phyloP scores from a whole-genome alignment of 2,329 filamentous ascomycete genomes.

The Neodidymelliopsis sp. region DNA sequence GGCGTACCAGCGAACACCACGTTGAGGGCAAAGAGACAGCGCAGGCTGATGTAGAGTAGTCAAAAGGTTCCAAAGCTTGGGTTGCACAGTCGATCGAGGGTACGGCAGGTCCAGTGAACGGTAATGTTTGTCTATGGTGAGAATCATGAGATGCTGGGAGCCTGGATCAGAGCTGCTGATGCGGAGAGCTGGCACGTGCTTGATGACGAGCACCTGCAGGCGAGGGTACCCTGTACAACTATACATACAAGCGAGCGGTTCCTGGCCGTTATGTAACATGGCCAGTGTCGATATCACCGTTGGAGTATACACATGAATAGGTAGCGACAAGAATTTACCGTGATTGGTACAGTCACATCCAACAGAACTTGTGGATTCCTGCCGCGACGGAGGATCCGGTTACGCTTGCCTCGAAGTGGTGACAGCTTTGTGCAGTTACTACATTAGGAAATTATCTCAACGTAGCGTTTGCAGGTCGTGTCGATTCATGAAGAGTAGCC shows the following conservation, averaged over 20 bases:
- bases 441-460: not conserved
- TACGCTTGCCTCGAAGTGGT: not conserved
- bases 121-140: no score
- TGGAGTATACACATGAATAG: no score
- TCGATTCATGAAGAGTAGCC: not conserved
- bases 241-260: not conserved
- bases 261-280: not conserved
- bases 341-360: no score
- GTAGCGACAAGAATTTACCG: no score
- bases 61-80: not conserved
- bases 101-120: not conserved
- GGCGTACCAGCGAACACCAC: not conserved
- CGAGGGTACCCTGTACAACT: conserved; percentile 6
- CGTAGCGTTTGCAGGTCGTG: not conserved
- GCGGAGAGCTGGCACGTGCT: conserved; percentile 31
- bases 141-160: conserved; percentile 14
- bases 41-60: not conserved
- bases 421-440: not conserved
- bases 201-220: conserved; percentile 12
- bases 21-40: not conserved
- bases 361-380: not conserved
- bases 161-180: conserved; percentile 20
- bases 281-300: no score
- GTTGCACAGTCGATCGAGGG: not conserved
- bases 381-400: not conserved